Base-by-base conservation (phyloP, 2,329 filamentous ascomycete species). In the Cladosporium sp. region DNA sequence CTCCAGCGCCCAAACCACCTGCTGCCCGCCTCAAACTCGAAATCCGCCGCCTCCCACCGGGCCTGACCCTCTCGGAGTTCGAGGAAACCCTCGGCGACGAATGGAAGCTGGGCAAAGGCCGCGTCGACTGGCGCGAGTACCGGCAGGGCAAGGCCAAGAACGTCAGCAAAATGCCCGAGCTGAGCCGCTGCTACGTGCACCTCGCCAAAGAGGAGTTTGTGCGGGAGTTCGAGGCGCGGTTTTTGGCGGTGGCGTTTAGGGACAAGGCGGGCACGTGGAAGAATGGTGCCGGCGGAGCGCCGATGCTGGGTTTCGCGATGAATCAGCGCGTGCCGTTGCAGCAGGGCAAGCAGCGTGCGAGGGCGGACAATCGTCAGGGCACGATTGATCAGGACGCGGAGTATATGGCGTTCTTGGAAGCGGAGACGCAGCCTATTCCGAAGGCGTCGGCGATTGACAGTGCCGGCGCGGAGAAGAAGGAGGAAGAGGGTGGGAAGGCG, bases 351-450 rank as follows among this genome's bases (percentile, higher is more conserved):
- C 86, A 87, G 59, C 88, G 60, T 5, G 29, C 46, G 29, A 55
- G 92, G 37, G 86, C 88, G 63, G 95, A 99, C 81, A 88, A 88
- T 62, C 89, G 93, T 16, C 92, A 97, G 76, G 95, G 94, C 62
- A 97, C 93, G 3, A 98, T 99, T 70, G 95, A 99, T 73, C 93
- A 97, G 76, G 95, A 99, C 74, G 88, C 92, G 0, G 95, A 98
- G 72, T 99, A 97, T 72, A 96, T 97, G 82, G 88, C 89, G 29
- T 99, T 98, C 76, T 84, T 99, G 8, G 91, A 96, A 76, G 90
- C 87, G 63, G 84, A 98, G 56, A 96, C 93, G 1, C 92, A 96
- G 71, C 87, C 86, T 2, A 83, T 87, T 67, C 78, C 80, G n/a
- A 89, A 86, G 73, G 78, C 86, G 14, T 73, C 80, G 11, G 78